Evolutionary conservation across 2,329 filamentous ascomycete species (phyloP), one percentile per base, ranked within the genome.

Genomic region (Fusarium illudens): DNA sequence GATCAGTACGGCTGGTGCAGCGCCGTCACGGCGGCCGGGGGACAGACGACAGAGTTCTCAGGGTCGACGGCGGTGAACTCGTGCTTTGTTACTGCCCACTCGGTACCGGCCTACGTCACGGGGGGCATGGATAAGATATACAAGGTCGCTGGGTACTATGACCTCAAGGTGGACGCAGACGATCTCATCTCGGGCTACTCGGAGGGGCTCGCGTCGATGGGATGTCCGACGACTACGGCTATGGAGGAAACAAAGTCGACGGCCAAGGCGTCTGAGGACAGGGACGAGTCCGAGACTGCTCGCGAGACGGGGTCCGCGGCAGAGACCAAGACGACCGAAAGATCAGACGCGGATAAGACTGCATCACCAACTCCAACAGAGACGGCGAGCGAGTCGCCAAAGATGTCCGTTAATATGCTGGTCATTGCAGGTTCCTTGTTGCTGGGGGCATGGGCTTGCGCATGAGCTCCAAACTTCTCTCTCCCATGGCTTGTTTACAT

Each of bases 41-140:
- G 34, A 13, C 19, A 25, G 27, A 15, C 25, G 44, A 27, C 29
- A 17, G 20, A 11, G 9, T n/a, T 22, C 8, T 22, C 19, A n/a
- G n/a, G 46, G 27, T 37, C 20, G 12, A 56, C 30, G 30, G 56
- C 61, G 32, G 64, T 72, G 53, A 68, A 58, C 13, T 53, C 42
- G 13, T 49, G 56, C 34, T 59, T 62, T 12, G 29, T 51, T 6
- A 20, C 51, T 27, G 49, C 36, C 51, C 54, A 50, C 17, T 44
- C 48, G 33, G 53, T 60, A 17, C 44, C 53, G 27, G 36, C 32
- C 6, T 61, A 54, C 25, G 55, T 66, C 48, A 61, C 56, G 9
- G 59, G 22, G 30, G 56, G 29, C 19, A 50, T 30, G 22, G 51
- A 60, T 9, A 25, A 57, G 39, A 6, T 58, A 19, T 34, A 44